A percentile compares a stretch with the other conserved stretches of the same genome.
Evolutionary conservation across 805 yeast genomes (phyloP).

Genomic region (Saturnispora zaruensis): DNA sequence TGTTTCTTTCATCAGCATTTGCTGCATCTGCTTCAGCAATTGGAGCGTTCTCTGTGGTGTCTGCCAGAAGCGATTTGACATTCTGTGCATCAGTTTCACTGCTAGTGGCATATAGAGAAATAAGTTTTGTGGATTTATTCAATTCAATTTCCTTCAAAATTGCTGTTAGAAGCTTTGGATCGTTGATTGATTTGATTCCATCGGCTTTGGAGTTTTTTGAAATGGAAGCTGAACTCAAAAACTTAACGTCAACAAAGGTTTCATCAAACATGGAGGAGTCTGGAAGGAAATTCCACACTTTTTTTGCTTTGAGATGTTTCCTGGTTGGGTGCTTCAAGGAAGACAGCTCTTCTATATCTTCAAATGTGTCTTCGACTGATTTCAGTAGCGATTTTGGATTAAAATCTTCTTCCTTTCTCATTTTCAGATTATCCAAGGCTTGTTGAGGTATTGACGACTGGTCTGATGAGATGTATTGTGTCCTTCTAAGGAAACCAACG

Average conservation of each 20-base stretch:
- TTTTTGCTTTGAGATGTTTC: slow-evolving; percentile 62
- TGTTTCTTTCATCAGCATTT: slow-evolving; percentile 25
- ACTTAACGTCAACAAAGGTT: slow-evolving; percentile 54
- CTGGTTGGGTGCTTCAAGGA: slow-evolving; percentile 66
- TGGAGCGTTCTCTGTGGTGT: slow-evolving; percentile 40
- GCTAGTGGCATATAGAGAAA: slow-evolving; percentile 54
- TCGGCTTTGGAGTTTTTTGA: slow-evolving; percentile 29
- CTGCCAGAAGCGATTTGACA: slow-evolving; percentile 36
- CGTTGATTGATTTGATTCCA: slow-evolving; percentile 26
- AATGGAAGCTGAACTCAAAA: slow-evolving; percentile 48
- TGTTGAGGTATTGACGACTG: slow-evolving; percentile 18
- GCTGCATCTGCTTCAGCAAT: slow-evolving; percentile 39
- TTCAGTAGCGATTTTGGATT: slow-evolving; percentile 58
- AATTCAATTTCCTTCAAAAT: slow-evolving; percentile 68
- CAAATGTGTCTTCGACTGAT: slow-evolving; percentile 75
- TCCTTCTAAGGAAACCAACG: slow-evolving; percentile 72
- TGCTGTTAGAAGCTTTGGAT: slow-evolving; percentile 42
- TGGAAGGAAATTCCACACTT: slow-evolving; percentile 75
- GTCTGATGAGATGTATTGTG: slow-evolving; percentile 80
- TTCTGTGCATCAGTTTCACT: slow-evolving; percentile 31
- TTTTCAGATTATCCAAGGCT: slow-evolving; percentile 18
- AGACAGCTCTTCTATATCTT: slow-evolving; percentile 32
- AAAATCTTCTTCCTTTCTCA: slow-evolving; percentile 29
- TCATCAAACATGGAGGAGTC: slow-evolving; percentile 89
- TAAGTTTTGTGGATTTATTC: slow-evolving; percentile 60